Conservation (phyloP, 1,284 basidiomycete genomes). For the Polyporus tsugae region DNA sequence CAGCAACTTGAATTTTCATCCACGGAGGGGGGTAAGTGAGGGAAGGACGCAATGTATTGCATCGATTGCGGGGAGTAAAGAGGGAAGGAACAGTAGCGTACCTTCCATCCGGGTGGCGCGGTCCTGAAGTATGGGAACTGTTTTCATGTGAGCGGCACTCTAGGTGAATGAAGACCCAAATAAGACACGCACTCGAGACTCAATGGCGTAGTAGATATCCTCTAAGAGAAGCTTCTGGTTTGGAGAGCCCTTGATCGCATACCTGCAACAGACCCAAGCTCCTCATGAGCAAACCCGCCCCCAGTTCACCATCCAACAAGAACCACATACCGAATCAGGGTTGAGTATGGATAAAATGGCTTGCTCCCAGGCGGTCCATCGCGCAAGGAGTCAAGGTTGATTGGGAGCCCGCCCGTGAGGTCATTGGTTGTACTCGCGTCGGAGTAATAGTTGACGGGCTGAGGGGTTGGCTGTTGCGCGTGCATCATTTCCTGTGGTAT, state of each 20-base stretch:
- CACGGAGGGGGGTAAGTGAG: not conserved
- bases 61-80: not conserved
- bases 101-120: conserved; percentile 87
- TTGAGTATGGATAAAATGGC: conserved; percentile 88
- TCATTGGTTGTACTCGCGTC: conserved; percentile 57
- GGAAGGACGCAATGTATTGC: not conserved
- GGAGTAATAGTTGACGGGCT: conserved; percentile 70
- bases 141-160: conserved; percentile 17
- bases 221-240: conserved; percentile 83
- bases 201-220: conserved; percentile 89
- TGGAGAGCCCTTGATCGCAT: conserved; percentile 87
- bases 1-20: conserved; percentile 38
- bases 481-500: conserved; percentile 51
- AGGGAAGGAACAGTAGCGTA: conserved; percentile 47
- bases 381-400: conserved; percentile 82
- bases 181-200: conserved; percentile 70
- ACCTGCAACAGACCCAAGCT: conserved; percentile 50
- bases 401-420: conserved; percentile 80
- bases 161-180: conserved; percentile 10
- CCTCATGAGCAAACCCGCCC: conserved; percentile 13
- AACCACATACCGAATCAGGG: conserved; percentile 76
- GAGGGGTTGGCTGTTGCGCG: conserved; percentile 29
- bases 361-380: conserved; percentile 86
- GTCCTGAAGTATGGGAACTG: conserved; percentile 87
- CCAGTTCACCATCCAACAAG: not conserved